Base-by-base conservation (phyloP, 352 stramenopile species). In the Phytophthora parvispora region DNA sequence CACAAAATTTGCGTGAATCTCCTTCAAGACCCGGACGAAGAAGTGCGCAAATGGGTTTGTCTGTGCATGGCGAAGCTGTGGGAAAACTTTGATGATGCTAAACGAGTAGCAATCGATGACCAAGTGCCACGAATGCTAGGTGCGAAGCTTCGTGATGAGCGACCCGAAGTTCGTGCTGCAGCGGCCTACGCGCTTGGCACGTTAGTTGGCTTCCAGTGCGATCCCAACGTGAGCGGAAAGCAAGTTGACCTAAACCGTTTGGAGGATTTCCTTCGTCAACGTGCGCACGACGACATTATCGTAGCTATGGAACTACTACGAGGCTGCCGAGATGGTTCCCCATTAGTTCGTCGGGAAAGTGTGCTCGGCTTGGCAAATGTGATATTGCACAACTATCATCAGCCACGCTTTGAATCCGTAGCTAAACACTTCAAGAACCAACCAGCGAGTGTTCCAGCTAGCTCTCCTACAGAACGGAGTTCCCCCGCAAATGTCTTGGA, bases 51-150 rank as follows among this genome's bases (percentile, higher is more conserved):
- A 59, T 97, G 78, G 89, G 71, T 91, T 28, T 98, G 94, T 47
- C 73, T 99, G 24, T 99, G 96, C 64, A 64, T 99, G 12, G 97
- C 88, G 16, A 99, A 99, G 66, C 74, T 99, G n/a, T 96, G 89
- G 72, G 98, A 98, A 61, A 93, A 96, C 38, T 98, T 97, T 69
- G 77, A 93, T 45, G 77, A 92, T 60, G 90, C 83, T 13, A 98
- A 99, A 74, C 81, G 81, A 70, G 53, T 94, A 16, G 85, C 85
- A 20, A 93, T 98, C 53, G 86, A 95, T 56, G 77, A 97, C 36
- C 89, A 94, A 40, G 73, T 98, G 24, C 95, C 98, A 51, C 80
- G 86, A 15, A 75, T 94, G 16, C 62, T 99, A 20, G 87, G 93
- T 51, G 40, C 77, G 12, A 83, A 95, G 3, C 80, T 99, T 3